Base-by-base conservation (phyloP, 2,329 filamentous ascomycete species). In the Talaromyces piceae region DNA sequence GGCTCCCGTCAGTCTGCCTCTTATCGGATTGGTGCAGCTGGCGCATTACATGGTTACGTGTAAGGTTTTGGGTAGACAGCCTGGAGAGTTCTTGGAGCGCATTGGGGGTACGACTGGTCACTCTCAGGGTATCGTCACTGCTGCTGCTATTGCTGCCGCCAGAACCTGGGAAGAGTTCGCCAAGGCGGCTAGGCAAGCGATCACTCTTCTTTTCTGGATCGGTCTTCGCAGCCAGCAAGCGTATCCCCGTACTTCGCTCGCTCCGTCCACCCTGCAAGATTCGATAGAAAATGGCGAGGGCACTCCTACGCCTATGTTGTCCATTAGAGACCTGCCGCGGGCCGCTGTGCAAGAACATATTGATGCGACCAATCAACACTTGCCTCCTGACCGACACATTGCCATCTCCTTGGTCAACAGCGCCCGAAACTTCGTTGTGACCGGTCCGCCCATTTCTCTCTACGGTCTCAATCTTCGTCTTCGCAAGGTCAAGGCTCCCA, bases 181-280 rank as follows among this genome's bases (percentile, higher is more conserved):
- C 58, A 84, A 87, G 63, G 82, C 88, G 50, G 81, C 89, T 50
- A 84, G 79, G 62, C 84, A 88, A 59, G 87, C 91, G 2, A 76
- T 98, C 57, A 93, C 88, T 26, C 88, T 96, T 63, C 85, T 98
- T 26, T 98, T 98, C 78, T 98, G 93, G 93, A 95, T 98, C 59
- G 93, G 94, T 67, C 84, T 91, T 55, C 86, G 93, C 64, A 96
- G 91, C 70, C 93, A 98, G 71, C 93, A 98, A 71, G 91, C 91
- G 2, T 98, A 96, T 72, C 94, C 93, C 33, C 84, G 88, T 60
- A 98, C 93, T 3, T 97, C 93, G 28, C 80, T 98, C 62, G 89
- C 91, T 3, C 94, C 93, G 0, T 87, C 83, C 41, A 88, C 91
- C 64, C 79, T 98, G 49, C 88, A 91, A 66, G 93, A 98, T 71